Percentiles rank a stretch among this genome's conserved stretches.
Conservation (phyloP, 2,329 filamentous ascomycete species). For the Cordyceps militaris region DNA sequence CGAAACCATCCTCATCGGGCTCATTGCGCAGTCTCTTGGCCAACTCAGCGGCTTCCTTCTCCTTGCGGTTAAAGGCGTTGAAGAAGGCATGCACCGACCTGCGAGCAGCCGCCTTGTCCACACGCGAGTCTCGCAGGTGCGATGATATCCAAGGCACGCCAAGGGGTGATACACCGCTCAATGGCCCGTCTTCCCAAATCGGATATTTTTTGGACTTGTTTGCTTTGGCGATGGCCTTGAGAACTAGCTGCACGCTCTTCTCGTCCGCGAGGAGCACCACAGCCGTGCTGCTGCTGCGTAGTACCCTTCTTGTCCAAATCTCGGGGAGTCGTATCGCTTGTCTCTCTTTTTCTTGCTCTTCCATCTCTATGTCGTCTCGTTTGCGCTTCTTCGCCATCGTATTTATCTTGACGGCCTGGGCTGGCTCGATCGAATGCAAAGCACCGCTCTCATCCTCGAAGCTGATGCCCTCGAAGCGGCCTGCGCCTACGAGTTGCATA, state of each 20-base stretch:
- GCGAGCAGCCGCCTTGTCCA: constrained; percentile 60
- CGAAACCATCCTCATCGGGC: constrained; percentile 91
- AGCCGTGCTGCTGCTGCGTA: constrained; percentile 69
- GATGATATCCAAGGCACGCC: constrained; percentile 52
- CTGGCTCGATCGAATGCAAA: constrained; percentile 36
- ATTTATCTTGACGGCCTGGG: constrained; percentile 37
- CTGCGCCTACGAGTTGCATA: constrained; percentile 63
- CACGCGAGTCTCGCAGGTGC: constrained; percentile 67
- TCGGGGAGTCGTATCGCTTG: constrained; percentile 57
- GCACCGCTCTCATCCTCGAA: constrained; percentile 57
- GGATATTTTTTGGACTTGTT: constrained; percentile 54
- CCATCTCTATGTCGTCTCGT: constrained; percentile 45
- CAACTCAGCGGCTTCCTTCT: constrained; percentile 54
- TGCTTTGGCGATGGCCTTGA: constrained; percentile 65
- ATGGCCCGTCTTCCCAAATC: constrained; percentile 59
- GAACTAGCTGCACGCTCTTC: constrained; percentile 64
- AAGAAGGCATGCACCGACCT: constrained; percentile 78
- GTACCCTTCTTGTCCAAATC: constrained; percentile 65
- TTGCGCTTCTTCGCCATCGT: constrained; percentile 35
- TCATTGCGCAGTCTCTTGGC: constrained; percentile 63
- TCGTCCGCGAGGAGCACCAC: constrained; percentile 79
- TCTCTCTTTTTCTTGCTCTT: constrained; percentile 47
- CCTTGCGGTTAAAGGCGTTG: constrained; percentile 67
- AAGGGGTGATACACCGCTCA: constrained; percentile 48
- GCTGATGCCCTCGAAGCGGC: constrained; percentile 67